These are phyloP conservation scores for Aspergillus sclerotioniger DNA, from an alignment of 495 filamentous ascomycete genomes.

Conservation along the genomic window DNA sequence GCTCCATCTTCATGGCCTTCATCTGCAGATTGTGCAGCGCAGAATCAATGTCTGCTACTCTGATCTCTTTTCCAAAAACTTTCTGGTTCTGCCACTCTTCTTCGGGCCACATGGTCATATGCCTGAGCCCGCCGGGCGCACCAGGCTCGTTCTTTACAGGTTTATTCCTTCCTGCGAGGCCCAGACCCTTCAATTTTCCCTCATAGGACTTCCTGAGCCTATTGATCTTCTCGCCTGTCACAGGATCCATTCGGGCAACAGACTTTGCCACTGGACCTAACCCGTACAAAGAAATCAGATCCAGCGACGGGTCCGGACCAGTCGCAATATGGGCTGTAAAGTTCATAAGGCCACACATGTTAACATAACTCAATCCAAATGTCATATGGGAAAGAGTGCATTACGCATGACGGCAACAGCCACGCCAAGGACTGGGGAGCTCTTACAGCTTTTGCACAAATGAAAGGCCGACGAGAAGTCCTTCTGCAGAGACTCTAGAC, in stretches of 20 bases:
- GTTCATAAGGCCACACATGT: conserved; percentile 33
- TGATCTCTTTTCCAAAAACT: conserved; percentile 58
- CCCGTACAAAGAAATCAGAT: conserved; percentile 63
- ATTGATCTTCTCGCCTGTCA: conserved; percentile 69
- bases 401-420: conserved; percentile 28
- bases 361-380: conserved; percentile 41
- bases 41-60: conserved; percentile 43
- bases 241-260: conserved; percentile 63
- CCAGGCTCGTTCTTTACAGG: conserved; percentile 49
- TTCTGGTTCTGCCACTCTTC: conserved; percentile 66
- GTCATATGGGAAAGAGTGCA: conserved; percentile 25
- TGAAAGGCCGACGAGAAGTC: conserved; percentile 48
- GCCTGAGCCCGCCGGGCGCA: conserved; percentile 38
- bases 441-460: conserved; percentile 54
- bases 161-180: conserved; percentile 63
- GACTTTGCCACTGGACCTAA: conserved; percentile 59
- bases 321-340: conserved; percentile 43
- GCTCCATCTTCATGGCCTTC: conserved; percentile 55
- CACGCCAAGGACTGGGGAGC: conserved; percentile 34
- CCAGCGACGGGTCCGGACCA: conserved; percentile 58
- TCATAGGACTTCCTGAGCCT: conserved; percentile 74
- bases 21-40: conserved; percentile 47
- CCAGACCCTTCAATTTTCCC: conserved; percentile 61
- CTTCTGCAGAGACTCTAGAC: conserved; percentile 46
- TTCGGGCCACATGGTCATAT: conserved; percentile 56